These are phyloP conservation scores for Byssoonygena ceratinophila DNA, from an alignment of 2,329 filamentous ascomycete species.

Conservation along the genomic window DNA sequence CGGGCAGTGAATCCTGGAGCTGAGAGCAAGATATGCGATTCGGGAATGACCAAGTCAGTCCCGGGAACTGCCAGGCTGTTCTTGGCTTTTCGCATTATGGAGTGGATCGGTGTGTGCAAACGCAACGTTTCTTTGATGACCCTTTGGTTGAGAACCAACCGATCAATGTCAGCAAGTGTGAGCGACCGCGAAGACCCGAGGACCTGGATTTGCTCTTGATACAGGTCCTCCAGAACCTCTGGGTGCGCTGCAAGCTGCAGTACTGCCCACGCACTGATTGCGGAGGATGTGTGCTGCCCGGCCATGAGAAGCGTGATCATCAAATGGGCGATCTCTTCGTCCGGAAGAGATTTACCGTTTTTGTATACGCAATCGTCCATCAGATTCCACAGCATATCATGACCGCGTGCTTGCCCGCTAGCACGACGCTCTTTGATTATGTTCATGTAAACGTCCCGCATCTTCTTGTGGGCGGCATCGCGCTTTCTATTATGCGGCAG, in stretches of 20 bases:
- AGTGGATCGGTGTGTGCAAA: slow-evolving; percentile 61
- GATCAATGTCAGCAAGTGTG: slow-evolving; percentile 49
- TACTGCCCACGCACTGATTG: slow-evolving; percentile 67
- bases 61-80: slow-evolving; percentile 48
- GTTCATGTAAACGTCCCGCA: slow-evolving; percentile 58
- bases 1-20: slow-evolving; percentile 60
- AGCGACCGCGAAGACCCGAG: slow-evolving; percentile 44
- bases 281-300: slow-evolving; percentile 69
- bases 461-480: slow-evolving; percentile 59
- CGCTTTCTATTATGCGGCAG: slow-evolving; percentile 64
- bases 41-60: slow-evolving; percentile 60
- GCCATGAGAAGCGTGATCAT: slow-evolving; percentile 83
- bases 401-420: slow-evolving; percentile 23
- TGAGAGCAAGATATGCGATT: slow-evolving; percentile 66
- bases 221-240: slow-evolving; percentile 58
- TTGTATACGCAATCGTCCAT: slow-evolving; percentile 64
- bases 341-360: slow-evolving; percentile 56
- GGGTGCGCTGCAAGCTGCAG: slow-evolving; percentile 61
- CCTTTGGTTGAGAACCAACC: slow-evolving; percentile 51
- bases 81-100: slow-evolving; percentile 62
- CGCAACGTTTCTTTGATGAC: slow-evolving; percentile 63
- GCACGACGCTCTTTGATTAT: slow-evolving; percentile 56
- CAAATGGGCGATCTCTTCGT: slow-evolving; percentile 70
- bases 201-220: slow-evolving; percentile 49
- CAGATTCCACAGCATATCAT: slow-evolving; percentile 68